These are phyloP conservation scores for Westerdykella sp. DNA, from an alignment of 2,329 filamentous ascomycete genomes.

Conservation along the genomic window DNA sequence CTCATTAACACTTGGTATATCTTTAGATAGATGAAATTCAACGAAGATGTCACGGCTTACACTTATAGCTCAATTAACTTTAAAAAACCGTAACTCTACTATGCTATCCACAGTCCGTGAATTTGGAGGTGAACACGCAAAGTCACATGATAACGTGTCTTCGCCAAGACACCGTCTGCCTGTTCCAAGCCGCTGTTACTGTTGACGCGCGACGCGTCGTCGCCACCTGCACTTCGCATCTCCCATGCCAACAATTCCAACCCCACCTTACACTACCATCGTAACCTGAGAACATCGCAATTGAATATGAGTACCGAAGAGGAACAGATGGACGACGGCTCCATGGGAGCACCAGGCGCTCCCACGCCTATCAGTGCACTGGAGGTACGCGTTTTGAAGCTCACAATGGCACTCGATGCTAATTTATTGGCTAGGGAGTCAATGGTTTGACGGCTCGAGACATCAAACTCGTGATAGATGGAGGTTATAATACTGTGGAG, in stretches of 20 bases:
- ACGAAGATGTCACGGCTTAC: too few relatives aligned
- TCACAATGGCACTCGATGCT: constrained; percentile 2
- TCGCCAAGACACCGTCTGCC: too few relatives aligned
- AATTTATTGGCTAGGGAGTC: constrained; percentile 58
- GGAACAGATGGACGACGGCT: constrained; percentile 68
- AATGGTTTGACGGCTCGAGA: constrained; percentile 89
- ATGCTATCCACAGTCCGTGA: too few relatives aligned
- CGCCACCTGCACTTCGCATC: neutral
- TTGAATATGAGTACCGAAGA: constrained; percentile 45
- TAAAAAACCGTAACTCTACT: too few relatives aligned
- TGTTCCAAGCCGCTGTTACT: too few relatives aligned
- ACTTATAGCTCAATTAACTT: too few relatives aligned
- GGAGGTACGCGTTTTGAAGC: constrained; percentile 57
- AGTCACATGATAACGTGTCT: too few relatives aligned
- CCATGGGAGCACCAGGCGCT: constrained; percentile 78
- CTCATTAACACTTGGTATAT: too few relatives aligned
- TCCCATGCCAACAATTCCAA: neutral
- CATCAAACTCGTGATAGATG: constrained; percentile 86
- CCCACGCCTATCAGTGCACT: constrained; percentile 80
- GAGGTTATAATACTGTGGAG: constrained; percentile 92
- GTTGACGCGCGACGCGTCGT: neutral
- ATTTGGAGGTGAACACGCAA: too few relatives aligned
- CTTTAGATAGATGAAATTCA: too few relatives aligned
- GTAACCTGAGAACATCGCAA: neutral
- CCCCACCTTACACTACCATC: neutral